phyloP scores from a whole-genome alignment of 192 early-diverging fungal genomes.

The Geranomyces michiganensis region DNA sequence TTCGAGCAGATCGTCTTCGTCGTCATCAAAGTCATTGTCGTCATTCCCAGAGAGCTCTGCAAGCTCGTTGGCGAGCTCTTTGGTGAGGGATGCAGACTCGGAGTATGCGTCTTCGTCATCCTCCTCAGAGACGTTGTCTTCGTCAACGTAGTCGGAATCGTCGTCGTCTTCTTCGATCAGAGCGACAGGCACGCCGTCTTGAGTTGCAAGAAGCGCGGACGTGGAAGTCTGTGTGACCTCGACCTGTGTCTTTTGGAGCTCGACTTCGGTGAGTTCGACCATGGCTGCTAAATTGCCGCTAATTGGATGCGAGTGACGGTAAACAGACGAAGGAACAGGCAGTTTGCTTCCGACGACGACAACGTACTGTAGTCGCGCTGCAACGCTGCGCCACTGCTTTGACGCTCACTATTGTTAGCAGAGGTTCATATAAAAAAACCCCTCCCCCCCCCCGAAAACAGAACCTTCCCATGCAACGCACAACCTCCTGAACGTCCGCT shows the following conservation, averaged over 20 bases:
- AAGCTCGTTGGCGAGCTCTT: conserved; percentile 34
- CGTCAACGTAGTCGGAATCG: conserved; percentile 45
- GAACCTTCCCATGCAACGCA: no score
- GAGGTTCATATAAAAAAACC: no score
- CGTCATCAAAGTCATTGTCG: conserved; percentile 57
- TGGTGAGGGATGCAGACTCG: conserved; percentile 35
- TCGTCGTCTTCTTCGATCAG: conserved; percentile 39
- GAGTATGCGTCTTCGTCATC: conserved; percentile 39
- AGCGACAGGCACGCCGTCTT: neutral
- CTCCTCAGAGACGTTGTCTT: conserved; percentile 42
- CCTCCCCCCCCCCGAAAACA: no score
- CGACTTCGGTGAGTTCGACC: conserved; percentile 31
- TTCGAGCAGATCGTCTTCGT: conserved; percentile 69
- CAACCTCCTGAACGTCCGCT: no score
- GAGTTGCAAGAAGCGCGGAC: neutral
- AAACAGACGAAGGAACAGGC: no score
- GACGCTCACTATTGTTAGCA: no score
- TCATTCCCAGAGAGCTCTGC: conserved; percentile 31
- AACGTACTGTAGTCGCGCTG: no score
- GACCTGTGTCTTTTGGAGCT: neutral
- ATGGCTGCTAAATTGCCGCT: neutral
- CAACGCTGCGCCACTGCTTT: no score
- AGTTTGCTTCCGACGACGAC: no score
- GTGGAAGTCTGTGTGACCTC: conserved; percentile 2
- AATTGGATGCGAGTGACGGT: no score